A percentile compares a stretch with the other conserved stretches of the same genome.
These are phyloP conservation scores for Taphrina sp. DNA, from an alignment of 1,139 yeast genomes.

Conservation along the genomic window DNA sequence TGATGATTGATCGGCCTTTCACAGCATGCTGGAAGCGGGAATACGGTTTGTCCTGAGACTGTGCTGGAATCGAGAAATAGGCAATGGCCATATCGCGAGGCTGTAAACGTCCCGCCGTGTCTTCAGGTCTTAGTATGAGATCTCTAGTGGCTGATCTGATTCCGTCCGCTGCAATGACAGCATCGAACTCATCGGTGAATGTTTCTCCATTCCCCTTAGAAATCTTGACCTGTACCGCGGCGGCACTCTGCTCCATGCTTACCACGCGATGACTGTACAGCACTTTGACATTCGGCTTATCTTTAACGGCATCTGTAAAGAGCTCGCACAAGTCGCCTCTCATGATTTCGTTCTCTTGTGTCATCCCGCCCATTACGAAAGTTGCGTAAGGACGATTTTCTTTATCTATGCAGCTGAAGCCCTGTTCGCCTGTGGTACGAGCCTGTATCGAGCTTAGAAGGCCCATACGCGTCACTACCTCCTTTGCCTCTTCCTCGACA, in stretches of 20 bases:
- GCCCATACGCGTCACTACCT: background rate
- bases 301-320: background rate
- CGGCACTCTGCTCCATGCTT: background rate
- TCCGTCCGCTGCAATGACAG: conserved; percentile 4
- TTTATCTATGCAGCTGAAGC: background rate
- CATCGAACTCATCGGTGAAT: background rate
- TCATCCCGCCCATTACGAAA: background rate
- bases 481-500: background rate
- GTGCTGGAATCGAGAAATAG: background rate
- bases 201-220: background rate
- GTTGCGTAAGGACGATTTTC: background rate
- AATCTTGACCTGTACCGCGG: background rate
- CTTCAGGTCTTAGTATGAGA: background rate
- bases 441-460: background rate
- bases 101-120: background rate
- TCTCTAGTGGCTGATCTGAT: background rate
- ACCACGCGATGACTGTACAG: background rate
- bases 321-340: conserved; percentile 7
- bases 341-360: conserved; percentile 1
- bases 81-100: background rate
- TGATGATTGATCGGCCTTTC: background rate
- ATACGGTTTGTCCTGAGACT: background rate
- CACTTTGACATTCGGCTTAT: background rate
- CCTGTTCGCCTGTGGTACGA: background rate
- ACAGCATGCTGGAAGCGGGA: background rate